Base-by-base conservation (phyloP, 805 yeast genomes). In the Debaryomyces hansenii region DNA sequence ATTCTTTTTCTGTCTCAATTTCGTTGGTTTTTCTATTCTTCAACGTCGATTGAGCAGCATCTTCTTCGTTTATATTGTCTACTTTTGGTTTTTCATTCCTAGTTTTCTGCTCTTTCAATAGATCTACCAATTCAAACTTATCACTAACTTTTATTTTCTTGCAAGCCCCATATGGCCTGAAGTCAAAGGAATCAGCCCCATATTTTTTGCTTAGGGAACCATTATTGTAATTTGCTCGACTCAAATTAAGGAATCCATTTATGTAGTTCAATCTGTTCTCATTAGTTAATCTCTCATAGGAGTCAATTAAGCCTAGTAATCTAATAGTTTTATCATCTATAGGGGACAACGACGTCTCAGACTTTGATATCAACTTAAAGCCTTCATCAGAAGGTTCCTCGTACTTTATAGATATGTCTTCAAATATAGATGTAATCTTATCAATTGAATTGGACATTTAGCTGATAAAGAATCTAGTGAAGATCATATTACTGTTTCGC, bases 211-310 rank as follows among this genome's bases (percentile, higher is more conserved):
- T 54, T n/a, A 51, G 32, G 14, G 45, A 10, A 11, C 59, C 55
- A 38, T 55, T 54, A 33, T 63, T 57, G 53, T 67, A 77, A 48
- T 73, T 77, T 8, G 82, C 82, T 48, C 79, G 52, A 37, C 81
- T 72, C 28, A 78, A 58, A 37, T 66, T 63, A 3, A 75, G 55
- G 50, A 57, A 73, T 5, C 78, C 80, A 33, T 60, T 56, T 24
- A 56, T 55, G 50, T 64, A 69, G 37, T 54, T 52, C 11, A 40
- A 35, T 4, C 63, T 47, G 2, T 54, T 45, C 8, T 49, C 54
- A 15, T 57, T 55, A 24, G 62, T 56, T 16, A 59, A 24, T 4
- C 40, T 33, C 38, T 69, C 70, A 52, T 76, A 76, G 36, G 57
- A 51, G 39, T 69, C 63, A 8, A 75, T 37, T 20, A 63, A 50